Percentiles rank a stretch among this genome's conserved stretches.
Evolutionary conservation across 768 basidiomycete species (phyloP).

Genomic region (button mushroom (Agaricus bisporus)): DNA sequence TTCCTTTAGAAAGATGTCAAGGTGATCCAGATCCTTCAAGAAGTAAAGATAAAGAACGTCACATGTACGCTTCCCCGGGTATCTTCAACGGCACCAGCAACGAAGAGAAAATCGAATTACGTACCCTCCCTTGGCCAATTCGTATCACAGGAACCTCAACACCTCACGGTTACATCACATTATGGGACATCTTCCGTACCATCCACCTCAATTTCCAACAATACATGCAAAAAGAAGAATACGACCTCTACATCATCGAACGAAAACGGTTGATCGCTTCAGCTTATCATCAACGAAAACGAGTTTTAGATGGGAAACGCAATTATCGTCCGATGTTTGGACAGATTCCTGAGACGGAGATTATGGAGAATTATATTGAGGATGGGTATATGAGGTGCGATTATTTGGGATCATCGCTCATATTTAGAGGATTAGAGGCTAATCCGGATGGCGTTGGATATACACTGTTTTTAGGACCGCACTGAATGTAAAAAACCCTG

Average conservation of each 20-base stretch:
- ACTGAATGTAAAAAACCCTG: no score
- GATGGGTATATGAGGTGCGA: slow-evolving; percentile 5
- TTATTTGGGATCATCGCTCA: slow-evolving; percentile 4
- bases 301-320: background rate
- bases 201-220: slow-evolving; percentile 1
- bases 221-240: background rate
- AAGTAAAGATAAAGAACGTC: background rate
- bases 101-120: background rate
- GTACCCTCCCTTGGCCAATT: slow-evolving; percentile 6
- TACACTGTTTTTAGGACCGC: slow-evolving; percentile 3
- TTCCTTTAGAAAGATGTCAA: slow-evolving; percentile 5
- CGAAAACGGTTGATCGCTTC: background rate
- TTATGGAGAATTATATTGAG: background rate
- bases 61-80: no score
- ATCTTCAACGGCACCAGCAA: no score
- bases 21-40: slow-evolving; percentile 7
- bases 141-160: background rate
- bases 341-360: background rate
- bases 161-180: background rate
- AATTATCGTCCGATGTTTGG: background rate
- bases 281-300: background rate
- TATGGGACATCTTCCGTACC: background rate
- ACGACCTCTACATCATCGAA: background rate
- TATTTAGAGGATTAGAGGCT: slow-evolving; percentile 1
- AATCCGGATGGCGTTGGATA: background rate